phyloP scores from a whole-genome alignment of 805 yeast species.

The Saccharomyces paradoxus region DNA sequence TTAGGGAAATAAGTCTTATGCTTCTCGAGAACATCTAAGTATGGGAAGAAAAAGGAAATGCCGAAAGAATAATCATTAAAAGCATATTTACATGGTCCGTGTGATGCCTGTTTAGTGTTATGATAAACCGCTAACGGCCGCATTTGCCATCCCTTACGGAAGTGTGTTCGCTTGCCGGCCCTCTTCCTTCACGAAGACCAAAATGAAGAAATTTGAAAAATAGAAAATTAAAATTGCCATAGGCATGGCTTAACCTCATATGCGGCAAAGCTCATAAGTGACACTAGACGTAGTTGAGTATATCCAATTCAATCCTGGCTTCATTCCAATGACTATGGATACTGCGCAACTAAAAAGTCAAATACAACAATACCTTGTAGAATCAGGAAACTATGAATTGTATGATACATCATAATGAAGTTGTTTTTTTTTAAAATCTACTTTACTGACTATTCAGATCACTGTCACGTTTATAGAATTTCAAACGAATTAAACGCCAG shows the following conservation, averaged over 20 bases:
- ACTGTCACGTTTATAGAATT: slow-evolving; percentile 33
- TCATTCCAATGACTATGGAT: not conserved
- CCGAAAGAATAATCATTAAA: not conserved
- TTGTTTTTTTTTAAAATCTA: slow-evolving; percentile 2
- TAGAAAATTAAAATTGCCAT: not conserved
- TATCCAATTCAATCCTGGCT: not conserved
- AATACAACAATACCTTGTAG: slow-evolving; percentile 62
- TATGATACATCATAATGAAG: slow-evolving; percentile 14
- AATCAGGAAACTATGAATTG: slow-evolving; percentile 74
- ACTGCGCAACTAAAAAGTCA: slow-evolving; percentile 39
- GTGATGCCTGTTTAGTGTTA: not conserved
- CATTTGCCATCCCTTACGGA: not conserved
- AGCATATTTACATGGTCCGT: not conserved
- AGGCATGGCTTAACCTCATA: not conserved
- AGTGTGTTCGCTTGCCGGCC: not conserved
- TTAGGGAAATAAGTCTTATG: not conserved
- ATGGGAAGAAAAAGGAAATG: slow-evolving; percentile 4
- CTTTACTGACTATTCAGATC: slow-evolving; percentile 2
- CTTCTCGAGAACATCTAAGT: not conserved
- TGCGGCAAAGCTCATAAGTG: not conserved
- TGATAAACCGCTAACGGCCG: not conserved
- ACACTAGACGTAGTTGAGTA: not conserved
- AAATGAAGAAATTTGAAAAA: not conserved
- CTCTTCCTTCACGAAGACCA: not conserved
- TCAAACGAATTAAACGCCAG: slow-evolving; percentile 54